These are phyloP conservation scores for Globisporangium nodosum DNA, from an alignment of 352 stramenopile genomes.

Conservation along the genomic window DNA sequence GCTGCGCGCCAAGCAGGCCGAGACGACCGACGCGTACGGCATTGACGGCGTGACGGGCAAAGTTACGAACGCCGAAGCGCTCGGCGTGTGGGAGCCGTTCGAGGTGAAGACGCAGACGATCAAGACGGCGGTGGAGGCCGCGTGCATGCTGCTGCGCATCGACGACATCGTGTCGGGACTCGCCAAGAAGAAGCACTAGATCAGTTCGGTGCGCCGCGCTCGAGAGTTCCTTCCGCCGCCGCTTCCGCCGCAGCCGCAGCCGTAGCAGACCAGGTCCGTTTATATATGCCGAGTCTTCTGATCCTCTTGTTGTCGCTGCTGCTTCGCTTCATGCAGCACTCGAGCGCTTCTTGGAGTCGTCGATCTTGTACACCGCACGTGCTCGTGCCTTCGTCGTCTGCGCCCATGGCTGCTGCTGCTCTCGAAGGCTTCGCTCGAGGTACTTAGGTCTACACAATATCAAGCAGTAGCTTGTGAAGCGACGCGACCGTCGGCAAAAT, in stretches of 20 bases:
- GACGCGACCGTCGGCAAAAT: not conserved
- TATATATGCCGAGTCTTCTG: not conserved
- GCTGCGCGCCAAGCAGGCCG: conserved; percentile 91
- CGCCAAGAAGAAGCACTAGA: conserved; percentile 92
- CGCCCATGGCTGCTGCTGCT: no score
- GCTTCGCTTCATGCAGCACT: no score
- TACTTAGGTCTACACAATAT: no score
- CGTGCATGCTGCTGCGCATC: conserved; percentile 97
- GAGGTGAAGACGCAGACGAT: conserved; percentile 99
- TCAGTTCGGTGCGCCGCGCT: not conserved
- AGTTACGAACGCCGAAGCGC: conserved; percentile 93
- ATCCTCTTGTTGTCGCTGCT: not conserved
- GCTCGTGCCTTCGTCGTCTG: no score
- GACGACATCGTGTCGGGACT: conserved; percentile 99
- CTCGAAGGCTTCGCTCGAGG: no score
- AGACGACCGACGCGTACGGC: conserved; percentile 70
- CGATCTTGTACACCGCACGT: no score
- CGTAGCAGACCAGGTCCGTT: not conserved
- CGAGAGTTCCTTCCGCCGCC: not conserved
- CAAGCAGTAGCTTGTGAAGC: not conserved
- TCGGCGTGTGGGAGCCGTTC: conserved; percentile 99
- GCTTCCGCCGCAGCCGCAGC: not conserved
- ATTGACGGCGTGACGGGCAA: conserved; percentile 85
- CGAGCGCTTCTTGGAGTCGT: no score
- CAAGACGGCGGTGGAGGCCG: conserved; percentile 99